phyloP scores from a whole-genome alignment of 768 basidiomycete species.

The Russula lepida region DNA sequence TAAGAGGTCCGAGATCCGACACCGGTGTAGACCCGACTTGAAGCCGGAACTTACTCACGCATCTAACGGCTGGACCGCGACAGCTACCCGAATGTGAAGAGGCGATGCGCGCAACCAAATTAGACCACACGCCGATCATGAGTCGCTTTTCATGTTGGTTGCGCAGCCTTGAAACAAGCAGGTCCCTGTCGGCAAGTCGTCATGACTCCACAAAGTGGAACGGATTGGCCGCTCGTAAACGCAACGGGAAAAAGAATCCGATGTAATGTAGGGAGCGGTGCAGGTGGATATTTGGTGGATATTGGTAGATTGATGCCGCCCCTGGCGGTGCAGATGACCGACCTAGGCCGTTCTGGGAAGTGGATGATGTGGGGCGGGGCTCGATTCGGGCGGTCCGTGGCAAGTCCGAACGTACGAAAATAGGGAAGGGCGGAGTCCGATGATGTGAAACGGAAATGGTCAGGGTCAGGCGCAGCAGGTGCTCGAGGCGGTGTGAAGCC shows the following conservation, averaged over 20 bases:
- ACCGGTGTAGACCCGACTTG: background rate
- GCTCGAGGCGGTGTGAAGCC: background rate
- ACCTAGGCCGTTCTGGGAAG: background rate
- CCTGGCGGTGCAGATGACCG: background rate
- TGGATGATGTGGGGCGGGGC: no score
- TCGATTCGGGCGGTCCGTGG: background rate
- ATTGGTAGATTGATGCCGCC: no score
- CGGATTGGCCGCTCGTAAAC: background rate
- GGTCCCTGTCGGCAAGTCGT: background rate
- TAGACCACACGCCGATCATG: slow-evolving; percentile 3
- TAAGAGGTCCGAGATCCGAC: background rate
- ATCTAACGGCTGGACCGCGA: background rate
- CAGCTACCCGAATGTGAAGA: background rate
- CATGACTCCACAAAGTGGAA: background rate
- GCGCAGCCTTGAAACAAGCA: background rate
- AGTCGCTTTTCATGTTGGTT: background rate
- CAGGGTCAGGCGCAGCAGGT: background rate
- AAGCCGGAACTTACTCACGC: slow-evolving; percentile 4
- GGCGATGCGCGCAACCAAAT: slow-evolving; percentile 9
- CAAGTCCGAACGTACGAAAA: background rate
- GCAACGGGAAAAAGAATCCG: no score
- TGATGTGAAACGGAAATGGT: background rate
- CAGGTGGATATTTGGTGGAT: background rate
- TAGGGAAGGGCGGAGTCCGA: background rate
- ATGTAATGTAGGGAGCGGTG: background rate